Evolutionary conservation across 805 yeast species (phyloP), one percentile per base, ranked within the genome.

Genomic region (Grigorovia humatica): DNA sequence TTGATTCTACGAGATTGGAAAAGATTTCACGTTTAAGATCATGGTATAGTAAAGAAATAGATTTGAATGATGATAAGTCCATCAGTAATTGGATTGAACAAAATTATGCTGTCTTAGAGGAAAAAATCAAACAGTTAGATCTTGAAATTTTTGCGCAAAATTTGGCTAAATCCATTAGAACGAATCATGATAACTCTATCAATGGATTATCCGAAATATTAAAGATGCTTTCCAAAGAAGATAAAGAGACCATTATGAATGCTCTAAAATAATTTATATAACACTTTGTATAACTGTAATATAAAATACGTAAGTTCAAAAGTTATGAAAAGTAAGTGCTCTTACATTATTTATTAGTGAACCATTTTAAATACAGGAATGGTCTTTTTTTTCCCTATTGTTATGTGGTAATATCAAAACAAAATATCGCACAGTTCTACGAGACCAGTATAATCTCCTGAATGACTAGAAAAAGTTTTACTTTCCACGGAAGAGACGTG

Each of bases 71-170:
- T 59, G 97, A 91, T 68, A 75, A 76, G 63, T 85, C 77, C 38
- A 91, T 89, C 56, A 88, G 93, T 54, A 75, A 74, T 54, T 90
- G 90, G 89, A 83, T 88, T 60, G 96, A 88, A 70, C 82, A 80
- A 58, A 82, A 85, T 70, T 89, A 82, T 64, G 73, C 75, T 51
- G 66, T 75, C 52, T 74, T 88, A 54, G 84, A 84, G 54, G 71
- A 76, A 48, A 74, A 74, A 59, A 74, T 86, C 60, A 82, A 76
- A 63, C 78, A 78, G 56, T 74, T 86, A 70, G 83, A 81, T 71
- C 69, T 75, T 49, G 93, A 85, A 65, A 73, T 79, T 44, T 77
- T 81, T 55, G 84, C 84, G 57, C 81, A 79, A 66, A 79, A 77
- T 46, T 70, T 86, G 62, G 81, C 85, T 46, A 76, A 76, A 57